Base-by-base conservation (phyloP, 164 flowering plant genomes). In the Vitis riparia region DNA sequence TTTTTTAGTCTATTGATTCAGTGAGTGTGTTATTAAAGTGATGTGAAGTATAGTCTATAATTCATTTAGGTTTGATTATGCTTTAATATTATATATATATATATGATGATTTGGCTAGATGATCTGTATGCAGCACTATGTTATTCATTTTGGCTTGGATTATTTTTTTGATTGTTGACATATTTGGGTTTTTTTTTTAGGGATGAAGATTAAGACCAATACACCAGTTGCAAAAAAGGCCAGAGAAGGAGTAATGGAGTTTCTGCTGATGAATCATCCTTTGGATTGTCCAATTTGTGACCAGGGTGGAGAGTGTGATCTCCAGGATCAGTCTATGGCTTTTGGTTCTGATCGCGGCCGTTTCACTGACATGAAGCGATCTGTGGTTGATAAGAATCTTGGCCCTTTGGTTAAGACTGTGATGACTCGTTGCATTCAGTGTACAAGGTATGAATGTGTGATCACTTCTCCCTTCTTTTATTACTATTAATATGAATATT, bases 221-320 rank as follows among this genome's bases (percentile, higher is more conserved):
- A 93, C 98, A 11, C 98, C 98, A 0, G 16, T 96, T 49, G 99
- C 98, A 0, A 93, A 96, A 82, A 93, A 93, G 81, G 99, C 98
- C 16, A 71, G 99, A 10, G 98, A 96, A 78, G 99, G 99, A 32
- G 99, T 96, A 71, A 96, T 93, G 99, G 98, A 96, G 80, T 96
- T 96, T 80, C 79, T 96, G 77, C 75, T 96, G 71, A 96, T 96
- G 99, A 96, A 93, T 76, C 99, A 96, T 76, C 99, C 99, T 1
- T 62, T 96, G 75, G 99, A 96, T 81, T 96, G 99, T 74, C 98
- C 99, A 53, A 96, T 96, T 73, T 96, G 99, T 78, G 98, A 96
- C 79, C 99, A 96, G 78, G 99, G 99, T 65, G 99, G 99, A 72
- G 98, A 96, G 71, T 96, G 99, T 84, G 99, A 96, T 82, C 93